A percentile compares a stretch with the other conserved stretches of the same genome.
Evolutionary conservation across 2,329 filamentous ascomycete species (phyloP).

Genomic region (Daldinia eschscholtzii): DNA sequence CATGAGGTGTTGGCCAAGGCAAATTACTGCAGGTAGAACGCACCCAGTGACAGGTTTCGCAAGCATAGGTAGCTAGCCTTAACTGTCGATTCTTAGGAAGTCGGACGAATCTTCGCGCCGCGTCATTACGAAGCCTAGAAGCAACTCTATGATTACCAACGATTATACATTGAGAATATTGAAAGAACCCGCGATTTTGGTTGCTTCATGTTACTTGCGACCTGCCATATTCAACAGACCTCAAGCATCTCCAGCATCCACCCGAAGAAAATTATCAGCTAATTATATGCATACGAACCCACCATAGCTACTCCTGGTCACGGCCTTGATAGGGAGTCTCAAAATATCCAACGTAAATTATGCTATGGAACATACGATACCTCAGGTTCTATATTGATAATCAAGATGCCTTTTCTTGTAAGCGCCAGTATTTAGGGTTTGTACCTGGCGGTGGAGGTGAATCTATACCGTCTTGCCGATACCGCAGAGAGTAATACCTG

Average conservation of each 20-base stretch:
- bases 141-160: slow-evolving; percentile 1
- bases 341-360: slow-evolving; percentile 12
- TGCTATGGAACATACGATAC: slow-evolving; percentile 8
- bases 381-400: slow-evolving; percentile 9
- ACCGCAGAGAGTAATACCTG: not conserved
- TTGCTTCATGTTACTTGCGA: slow-evolving; percentile 1
- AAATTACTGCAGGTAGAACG: slow-evolving; percentile 5
- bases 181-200: not conserved
- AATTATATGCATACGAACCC: slow-evolving; percentile 15
- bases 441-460: not conserved
- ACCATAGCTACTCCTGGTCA: slow-evolving; percentile 1
- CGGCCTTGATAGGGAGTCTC: slow-evolving; percentile 8
- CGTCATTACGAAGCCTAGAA: not conserved
- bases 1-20: slow-evolving; percentile 29
- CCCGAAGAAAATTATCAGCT: slow-evolving; percentile 9
- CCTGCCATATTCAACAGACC: slow-evolving; percentile 12
- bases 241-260: slow-evolving; percentile 5
- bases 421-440: slow-evolving; percentile 7
- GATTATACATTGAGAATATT: not conserved
- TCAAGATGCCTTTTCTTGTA: not conserved
- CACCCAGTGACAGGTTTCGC: not conserved
- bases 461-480: slow-evolving; percentile 4
- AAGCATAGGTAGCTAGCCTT: not conserved
- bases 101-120: slow-evolving; percentile 3
- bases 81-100: not conserved